phyloP scores from a whole-genome alignment of 1,284 basidiomycete genomes.

The Rhizoctonia solani region DNA sequence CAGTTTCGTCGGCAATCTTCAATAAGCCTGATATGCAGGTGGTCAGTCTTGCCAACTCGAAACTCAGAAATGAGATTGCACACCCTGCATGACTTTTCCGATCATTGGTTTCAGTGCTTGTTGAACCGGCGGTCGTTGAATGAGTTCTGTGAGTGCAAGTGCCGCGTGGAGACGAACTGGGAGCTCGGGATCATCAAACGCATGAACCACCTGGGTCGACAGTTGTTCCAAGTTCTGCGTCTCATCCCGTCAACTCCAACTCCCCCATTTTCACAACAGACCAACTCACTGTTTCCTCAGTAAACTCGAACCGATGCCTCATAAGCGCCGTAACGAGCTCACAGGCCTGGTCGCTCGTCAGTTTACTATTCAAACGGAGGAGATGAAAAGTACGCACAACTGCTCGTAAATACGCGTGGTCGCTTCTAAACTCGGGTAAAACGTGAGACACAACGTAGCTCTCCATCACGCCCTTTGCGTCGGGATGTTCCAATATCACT shows the following conservation, averaged over 20 bases:
- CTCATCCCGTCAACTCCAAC: too few species aligned
- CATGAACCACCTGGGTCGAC: conserved; percentile 63
- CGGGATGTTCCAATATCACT: conserved; percentile 78
- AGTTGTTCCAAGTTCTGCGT: conserved; percentile 67
- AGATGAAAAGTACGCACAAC: conserved; percentile 57
- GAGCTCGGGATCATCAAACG: conserved; percentile 74
- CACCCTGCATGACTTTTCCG: conserved; percentile 85
- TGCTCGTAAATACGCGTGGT: conserved; percentile 72
- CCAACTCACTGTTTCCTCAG: too few species aligned
- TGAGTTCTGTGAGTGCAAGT: conserved; percentile 77
- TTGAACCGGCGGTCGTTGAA: conserved; percentile 59
- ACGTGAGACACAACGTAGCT: conserved; percentile 74
- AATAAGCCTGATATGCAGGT: conserved; percentile 63
- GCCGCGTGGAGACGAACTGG: conserved; percentile 87
- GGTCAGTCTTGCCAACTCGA: neutral
- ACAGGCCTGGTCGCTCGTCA: conserved; percentile 59
- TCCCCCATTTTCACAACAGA: too few species aligned
- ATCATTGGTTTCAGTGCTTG: conserved; percentile 76
- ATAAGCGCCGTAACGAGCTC: conserved; percentile 76
- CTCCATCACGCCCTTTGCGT: conserved; percentile 76
- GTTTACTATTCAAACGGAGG: conserved; percentile 34
- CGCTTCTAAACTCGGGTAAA: conserved; percentile 65
- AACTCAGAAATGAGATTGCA: conserved; percentile 40
- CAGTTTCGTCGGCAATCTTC: conserved; percentile 87
- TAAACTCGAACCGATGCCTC: conserved; percentile 69